A percentile compares a stretch with the other conserved stretches of the same genome.
These are phyloP conservation scores for Ensete ventricosum DNA, from an alignment of 176 grass and related monocot genomes.

Conservation along the genomic window DNA sequence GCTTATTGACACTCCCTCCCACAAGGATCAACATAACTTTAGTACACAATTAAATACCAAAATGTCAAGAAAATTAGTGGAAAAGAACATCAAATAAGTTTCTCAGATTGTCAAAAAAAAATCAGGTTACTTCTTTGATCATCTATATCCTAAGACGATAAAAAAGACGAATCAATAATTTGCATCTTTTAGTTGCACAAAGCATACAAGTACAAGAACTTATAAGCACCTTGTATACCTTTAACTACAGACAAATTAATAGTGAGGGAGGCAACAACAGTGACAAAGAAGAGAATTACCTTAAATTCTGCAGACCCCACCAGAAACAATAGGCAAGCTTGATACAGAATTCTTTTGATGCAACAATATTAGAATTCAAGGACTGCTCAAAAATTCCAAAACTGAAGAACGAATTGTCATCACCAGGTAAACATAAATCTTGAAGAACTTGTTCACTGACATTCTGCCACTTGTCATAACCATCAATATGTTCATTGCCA, in stretches of 20 bases:
- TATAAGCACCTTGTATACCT: not conserved
- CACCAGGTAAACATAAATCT: slow-evolving; percentile 11
- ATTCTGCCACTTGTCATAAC: slow-evolving; percentile 34
- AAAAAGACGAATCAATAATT: no score
- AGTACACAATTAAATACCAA: no score
- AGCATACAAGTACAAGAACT: not conserved
- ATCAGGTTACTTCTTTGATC: no score
- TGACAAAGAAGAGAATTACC: slow-evolving; percentile 32
- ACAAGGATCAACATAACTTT: no score
- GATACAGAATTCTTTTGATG: slow-evolving; percentile 53
- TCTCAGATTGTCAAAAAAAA: no score
- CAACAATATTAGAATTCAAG: slow-evolving; percentile 43
- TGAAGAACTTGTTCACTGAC: slow-evolving; percentile 13
- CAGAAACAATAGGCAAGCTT: slow-evolving; percentile 89
- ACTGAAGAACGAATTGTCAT: slow-evolving; percentile 5
- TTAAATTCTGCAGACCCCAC: slow-evolving; percentile 86
- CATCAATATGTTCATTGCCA: slow-evolving; percentile 12
- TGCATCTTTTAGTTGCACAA: not conserved
- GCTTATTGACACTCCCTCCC: no score
- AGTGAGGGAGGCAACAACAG: not conserved
- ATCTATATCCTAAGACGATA: no score
- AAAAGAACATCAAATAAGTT: no score
- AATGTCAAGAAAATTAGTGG: no score
- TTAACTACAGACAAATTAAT: not conserved
- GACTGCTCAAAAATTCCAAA: slow-evolving; percentile 70